Conservation (phyloP, 352 stramenopile genomes). For the Pythium rhizo-oryzae region DNA sequence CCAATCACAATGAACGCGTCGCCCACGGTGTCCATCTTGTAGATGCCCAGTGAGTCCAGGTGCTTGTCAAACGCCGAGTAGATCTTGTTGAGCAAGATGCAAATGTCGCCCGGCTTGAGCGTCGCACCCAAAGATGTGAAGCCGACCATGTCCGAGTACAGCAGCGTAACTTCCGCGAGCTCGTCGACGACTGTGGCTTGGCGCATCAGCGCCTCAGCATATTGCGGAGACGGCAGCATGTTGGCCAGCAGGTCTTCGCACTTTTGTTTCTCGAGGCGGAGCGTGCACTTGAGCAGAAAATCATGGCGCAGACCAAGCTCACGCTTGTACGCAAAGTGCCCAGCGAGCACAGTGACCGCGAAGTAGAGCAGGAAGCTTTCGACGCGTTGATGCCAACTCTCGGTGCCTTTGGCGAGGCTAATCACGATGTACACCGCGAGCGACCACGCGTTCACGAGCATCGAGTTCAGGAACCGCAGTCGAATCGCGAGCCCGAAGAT, state of each 20-base stretch:
- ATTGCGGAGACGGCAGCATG: constrained; percentile 80
- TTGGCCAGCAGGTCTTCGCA: constrained; percentile 84
- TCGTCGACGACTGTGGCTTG: constrained; percentile 82
- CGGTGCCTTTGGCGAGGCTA: constrained; percentile 10
- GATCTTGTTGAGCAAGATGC: constrained; percentile 81
- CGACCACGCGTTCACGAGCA: constrained; percentile 44
- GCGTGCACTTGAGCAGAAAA: constrained; percentile 81
- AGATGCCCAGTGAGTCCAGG: constrained; percentile 77
- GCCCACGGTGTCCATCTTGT: constrained; percentile 89
- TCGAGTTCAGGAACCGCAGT: constrained; percentile 61
- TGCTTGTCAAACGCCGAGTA: constrained; percentile 83
- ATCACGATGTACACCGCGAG: constrained; percentile 43
- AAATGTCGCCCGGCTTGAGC: constrained; percentile 68
- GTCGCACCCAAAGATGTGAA: constrained; percentile 72
- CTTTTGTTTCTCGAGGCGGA: constrained; percentile 78
- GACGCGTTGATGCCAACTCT: constrained; percentile 39
- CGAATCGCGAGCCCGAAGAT: constrained; percentile 60
- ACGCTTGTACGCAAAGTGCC: constrained; percentile 65
- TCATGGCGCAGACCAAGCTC: constrained; percentile 67
- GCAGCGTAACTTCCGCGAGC: constrained; percentile 77
- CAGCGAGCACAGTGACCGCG: constrained; percentile 31
- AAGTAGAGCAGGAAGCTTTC: constrained; percentile 53
- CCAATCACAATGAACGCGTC: constrained; percentile 87
- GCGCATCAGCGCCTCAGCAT: constrained; percentile 71
- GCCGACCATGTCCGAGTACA: constrained; percentile 89